Conservation (phyloP, 768 basidiomycete genomes). For the Fistulinella prunicolor region DNA sequence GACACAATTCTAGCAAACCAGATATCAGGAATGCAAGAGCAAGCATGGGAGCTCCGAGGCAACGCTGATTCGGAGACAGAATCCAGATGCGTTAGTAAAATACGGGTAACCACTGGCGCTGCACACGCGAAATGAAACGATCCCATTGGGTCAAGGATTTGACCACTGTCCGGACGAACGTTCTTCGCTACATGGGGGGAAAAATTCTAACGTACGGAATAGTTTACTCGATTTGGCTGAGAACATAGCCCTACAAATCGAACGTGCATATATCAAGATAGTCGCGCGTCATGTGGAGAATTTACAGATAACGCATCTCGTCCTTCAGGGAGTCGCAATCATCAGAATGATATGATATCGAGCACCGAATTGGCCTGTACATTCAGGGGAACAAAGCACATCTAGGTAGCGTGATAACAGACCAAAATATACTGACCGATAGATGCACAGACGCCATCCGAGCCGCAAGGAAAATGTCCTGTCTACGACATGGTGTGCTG, state of each 20-base stretch:
- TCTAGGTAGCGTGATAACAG: not conserved
- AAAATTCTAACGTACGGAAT: not conserved
- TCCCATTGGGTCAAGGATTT: constrained; percentile 14
- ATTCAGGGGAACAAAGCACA: not conserved
- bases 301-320: not conserved
- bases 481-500: constrained; percentile 2
- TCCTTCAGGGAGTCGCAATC: too few species aligned
- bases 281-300: not conserved
- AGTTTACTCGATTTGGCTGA: constrained; percentile 23
- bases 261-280: constrained; percentile 16
- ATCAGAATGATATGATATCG: not conserved
- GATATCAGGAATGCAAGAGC: constrained; percentile 8
- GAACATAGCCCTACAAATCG: not conserved
- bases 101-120: not conserved
- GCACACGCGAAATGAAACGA: not conserved
- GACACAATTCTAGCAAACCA: constrained; percentile 1
- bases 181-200: constrained; percentile 14
- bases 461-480: not conserved
- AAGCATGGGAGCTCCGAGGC: constrained; percentile 13
- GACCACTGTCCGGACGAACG: constrained; percentile 30
- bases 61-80: not conserved
- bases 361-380: constrained; percentile 6
- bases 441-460: not conserved
- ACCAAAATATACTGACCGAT: constrained; percentile 4
- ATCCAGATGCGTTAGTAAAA: not conserved